Conservation (phyloP, 2,329 filamentous ascomycete genomes). For the Alternaria sp. region DNA sequence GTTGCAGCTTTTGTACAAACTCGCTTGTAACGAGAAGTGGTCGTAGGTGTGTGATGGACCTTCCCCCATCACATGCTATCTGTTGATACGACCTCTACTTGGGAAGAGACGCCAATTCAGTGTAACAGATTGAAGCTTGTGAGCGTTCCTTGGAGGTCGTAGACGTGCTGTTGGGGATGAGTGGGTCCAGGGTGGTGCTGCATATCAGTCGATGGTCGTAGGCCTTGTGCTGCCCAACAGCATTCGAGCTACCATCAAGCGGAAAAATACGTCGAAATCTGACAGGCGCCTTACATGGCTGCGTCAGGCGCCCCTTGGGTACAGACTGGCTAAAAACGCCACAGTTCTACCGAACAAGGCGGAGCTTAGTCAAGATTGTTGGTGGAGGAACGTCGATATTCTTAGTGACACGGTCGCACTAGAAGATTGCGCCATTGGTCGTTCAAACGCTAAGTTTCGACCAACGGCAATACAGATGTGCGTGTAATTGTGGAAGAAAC, state of each 20-base stretch:
- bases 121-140: not conserved
- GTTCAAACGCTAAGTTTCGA: not conserved
- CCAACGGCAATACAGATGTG: slow-evolving; percentile 1
- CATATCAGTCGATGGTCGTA: not conserved
- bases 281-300: slow-evolving; percentile 21
- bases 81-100: not conserved
- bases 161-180: not conserved
- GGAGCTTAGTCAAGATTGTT: slow-evolving; percentile 1
- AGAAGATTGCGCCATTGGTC: slow-evolving; percentile 5
- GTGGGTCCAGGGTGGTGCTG: not conserved
- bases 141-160: not conserved
- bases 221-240: slow-evolving; percentile 4
- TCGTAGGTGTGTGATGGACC: slow-evolving; percentile 20
- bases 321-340: slow-evolving; percentile 19
- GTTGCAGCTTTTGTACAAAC: slow-evolving; percentile 12
- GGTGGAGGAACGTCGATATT: slow-evolving; percentile 2
- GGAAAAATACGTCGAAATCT: slow-evolving; percentile 7
- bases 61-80: not conserved
- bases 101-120: not conserved
- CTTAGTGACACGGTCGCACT: slow-evolving; percentile 8
- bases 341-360: slow-evolving; percentile 22
- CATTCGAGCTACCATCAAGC: slow-evolving; percentile 3
- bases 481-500: slow-evolving; percentile 4
- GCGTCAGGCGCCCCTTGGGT: slow-evolving; percentile 8
- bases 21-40: slow-evolving; percentile 14